Conservation (phyloP, 441 rosid genomes). For the Corymbia calophylla region DNA sequence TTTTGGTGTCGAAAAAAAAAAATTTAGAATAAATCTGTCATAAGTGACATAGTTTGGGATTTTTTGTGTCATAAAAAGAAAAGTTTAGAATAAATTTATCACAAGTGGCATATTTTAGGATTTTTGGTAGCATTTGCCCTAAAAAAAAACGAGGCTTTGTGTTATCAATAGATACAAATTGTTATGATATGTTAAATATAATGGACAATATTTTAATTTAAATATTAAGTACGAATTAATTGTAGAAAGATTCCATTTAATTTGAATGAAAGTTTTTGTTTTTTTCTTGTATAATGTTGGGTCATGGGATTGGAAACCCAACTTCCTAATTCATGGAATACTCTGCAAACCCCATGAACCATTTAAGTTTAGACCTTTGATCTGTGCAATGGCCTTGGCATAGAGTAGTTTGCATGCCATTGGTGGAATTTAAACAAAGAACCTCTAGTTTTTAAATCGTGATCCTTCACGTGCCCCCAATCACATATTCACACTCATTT, state of each 20-base stretch:
- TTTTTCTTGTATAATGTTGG: background rate
- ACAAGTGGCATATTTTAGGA: no score
- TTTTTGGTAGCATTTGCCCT: no score
- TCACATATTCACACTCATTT: background rate
- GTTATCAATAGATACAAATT: background rate
- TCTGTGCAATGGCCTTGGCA: background rate
- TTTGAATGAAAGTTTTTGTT: background rate
- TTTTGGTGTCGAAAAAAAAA: no score
- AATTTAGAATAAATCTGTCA: no score
- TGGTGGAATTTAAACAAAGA: background rate
- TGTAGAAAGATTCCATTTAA: background rate
- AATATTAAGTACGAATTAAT: background rate
- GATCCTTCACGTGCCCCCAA: background rate
- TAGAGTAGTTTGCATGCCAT: background rate
- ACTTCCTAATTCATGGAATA: no score
- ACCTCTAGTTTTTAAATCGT: background rate
- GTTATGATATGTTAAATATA: background rate
- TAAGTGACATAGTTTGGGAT: no score
- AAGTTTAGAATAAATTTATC: no score
- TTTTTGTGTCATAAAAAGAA: no score
- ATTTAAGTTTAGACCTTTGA: background rate
- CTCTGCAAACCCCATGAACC: background rate
- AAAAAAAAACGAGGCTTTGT: background rate
- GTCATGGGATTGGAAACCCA: background rate
- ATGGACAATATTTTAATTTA: background rate